A percentile compares a stretch with the other conserved stretches of the same genome.
Conservation (phyloP, 495 filamentous ascomycete species). For the Tuber aestivum region DNA sequence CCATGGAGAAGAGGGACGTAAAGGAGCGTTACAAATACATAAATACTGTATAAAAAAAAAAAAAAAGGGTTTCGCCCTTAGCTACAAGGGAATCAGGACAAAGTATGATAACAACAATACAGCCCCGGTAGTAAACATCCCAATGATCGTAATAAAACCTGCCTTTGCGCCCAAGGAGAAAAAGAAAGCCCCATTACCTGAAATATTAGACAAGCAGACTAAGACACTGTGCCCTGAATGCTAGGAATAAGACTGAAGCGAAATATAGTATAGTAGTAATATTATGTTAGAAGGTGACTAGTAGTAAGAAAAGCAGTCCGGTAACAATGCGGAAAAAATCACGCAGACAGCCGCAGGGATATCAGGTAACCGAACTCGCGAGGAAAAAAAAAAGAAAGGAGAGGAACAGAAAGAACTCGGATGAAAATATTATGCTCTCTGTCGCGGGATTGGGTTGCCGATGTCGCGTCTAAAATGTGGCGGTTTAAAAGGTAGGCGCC, state of each 20-base stretch:
- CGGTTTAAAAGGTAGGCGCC: conserved; percentile 36
- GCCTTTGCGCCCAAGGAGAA: not conserved
- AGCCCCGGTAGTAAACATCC: not conserved
- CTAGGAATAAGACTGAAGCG: not conserved
- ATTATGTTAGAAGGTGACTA: not conserved
- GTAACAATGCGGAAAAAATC: not conserved
- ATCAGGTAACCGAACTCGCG: not conserved
- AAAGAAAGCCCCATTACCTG: not conserved
- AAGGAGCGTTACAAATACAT: conserved; percentile 2
- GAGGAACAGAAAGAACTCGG: not conserved
- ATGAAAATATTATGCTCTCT: not conserved
- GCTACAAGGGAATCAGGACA: not conserved
- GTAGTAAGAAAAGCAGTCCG: not conserved
- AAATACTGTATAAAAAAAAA: not conserved
- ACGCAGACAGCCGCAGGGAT: not conserved
- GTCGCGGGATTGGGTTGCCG: not conserved
- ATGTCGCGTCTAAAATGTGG: not conserved
- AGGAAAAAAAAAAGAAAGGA: not conserved
- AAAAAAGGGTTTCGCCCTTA: not conserved
- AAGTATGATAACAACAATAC: not conserved
- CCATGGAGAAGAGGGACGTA: not conserved
- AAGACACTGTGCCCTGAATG: not conserved
- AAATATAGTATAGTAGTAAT: not conserved
- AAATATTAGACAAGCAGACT: not conserved
- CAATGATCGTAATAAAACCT: not conserved